These are phyloP conservation scores for Cyclospora cayetanensis DNA, from an alignment of 169 alveolate genomes.

Conservation along the genomic window DNA sequence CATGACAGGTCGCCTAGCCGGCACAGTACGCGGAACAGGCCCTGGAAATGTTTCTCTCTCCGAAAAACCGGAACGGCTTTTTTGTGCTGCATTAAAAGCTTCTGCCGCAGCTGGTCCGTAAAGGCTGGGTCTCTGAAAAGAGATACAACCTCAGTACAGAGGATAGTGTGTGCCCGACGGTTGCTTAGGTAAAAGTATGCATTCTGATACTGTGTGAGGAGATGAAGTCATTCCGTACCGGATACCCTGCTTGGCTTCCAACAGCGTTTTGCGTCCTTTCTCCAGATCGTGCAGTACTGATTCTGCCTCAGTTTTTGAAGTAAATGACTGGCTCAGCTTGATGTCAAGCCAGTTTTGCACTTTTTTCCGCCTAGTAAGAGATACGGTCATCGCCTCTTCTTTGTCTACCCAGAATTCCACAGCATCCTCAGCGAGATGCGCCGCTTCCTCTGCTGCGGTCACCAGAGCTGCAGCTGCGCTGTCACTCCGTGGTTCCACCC, in stretches of 20 bases:
- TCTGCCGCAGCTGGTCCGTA: background rate
- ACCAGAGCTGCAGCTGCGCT: background rate
- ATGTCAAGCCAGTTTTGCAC: background rate
- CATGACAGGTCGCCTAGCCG: constrained; percentile 29
- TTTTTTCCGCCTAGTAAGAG: background rate
- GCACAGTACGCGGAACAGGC: background rate
- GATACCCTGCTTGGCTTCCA: constrained; percentile 24
- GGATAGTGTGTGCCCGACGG: background rate
- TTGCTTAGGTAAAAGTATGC: background rate
- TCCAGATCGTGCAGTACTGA: background rate
- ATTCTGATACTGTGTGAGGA: no score
- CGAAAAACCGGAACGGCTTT: background rate
- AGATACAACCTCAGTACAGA: background rate
- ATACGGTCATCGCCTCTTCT: background rate
- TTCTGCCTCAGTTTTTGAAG: background rate
- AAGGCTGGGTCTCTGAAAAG: background rate
- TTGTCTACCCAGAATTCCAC: background rate
- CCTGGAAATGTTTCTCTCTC: background rate
- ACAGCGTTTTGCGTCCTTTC: background rate
- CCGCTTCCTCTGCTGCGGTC: constrained; percentile 26
- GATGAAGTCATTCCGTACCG: background rate
- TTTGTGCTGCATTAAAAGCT: background rate
- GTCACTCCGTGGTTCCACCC: background rate
- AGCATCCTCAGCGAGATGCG: background rate
- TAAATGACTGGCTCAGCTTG: background rate